Conservation (phyloP, 2,329 filamentous ascomycete genomes). For the Talaromyces sp. region DNA sequence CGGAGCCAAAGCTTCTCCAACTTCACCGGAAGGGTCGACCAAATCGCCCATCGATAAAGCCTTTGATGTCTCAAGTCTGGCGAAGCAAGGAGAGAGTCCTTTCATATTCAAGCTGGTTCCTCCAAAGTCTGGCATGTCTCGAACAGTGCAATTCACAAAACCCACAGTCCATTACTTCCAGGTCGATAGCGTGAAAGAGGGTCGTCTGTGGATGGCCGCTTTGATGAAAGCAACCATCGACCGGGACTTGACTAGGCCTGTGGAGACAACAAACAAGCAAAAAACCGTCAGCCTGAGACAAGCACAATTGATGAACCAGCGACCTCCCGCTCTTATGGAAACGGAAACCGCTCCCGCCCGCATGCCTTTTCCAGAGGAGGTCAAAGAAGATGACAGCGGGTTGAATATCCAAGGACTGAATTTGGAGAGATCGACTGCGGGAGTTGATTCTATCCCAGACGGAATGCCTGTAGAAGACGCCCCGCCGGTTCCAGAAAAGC, state of each 20-base stretch:
- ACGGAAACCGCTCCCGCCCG: conserved; percentile 19
- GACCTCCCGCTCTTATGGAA: conserved; percentile 81
- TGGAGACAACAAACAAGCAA: conserved; percentile 91
- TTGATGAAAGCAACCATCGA: conserved; percentile 99
- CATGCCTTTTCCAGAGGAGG: background rate
- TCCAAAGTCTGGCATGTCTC: conserved; percentile 76
- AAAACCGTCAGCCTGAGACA: conserved; percentile 92
- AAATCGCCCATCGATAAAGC: conserved; percentile 29
- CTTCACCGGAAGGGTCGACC: conserved; percentile 37
- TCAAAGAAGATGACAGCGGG: conserved; percentile 24
- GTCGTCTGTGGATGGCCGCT: conserved; percentile 95
- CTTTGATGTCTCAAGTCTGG: conserved; percentile 25
- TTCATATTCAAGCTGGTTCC: conserved; percentile 99
- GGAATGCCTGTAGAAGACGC: background rate
- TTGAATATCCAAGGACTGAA: conserved; percentile 29
- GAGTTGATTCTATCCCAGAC: conserved; percentile 15
- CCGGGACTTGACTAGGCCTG: conserved; percentile 68
- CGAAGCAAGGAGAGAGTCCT: conserved; percentile 42
- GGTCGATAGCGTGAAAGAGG: conserved; percentile 80
- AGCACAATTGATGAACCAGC: conserved; percentile 78
- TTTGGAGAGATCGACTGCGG: conserved; percentile 20
- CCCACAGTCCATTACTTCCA: conserved; percentile 97
- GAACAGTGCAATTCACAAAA: conserved; percentile 95
- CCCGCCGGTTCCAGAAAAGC: conserved; percentile 10
- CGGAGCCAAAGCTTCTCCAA: conserved; percentile 67